Evolutionary conservation across 2,329 filamentous ascomycete genomes (phyloP).

Genomic region (Didymella pinodella): DNA sequence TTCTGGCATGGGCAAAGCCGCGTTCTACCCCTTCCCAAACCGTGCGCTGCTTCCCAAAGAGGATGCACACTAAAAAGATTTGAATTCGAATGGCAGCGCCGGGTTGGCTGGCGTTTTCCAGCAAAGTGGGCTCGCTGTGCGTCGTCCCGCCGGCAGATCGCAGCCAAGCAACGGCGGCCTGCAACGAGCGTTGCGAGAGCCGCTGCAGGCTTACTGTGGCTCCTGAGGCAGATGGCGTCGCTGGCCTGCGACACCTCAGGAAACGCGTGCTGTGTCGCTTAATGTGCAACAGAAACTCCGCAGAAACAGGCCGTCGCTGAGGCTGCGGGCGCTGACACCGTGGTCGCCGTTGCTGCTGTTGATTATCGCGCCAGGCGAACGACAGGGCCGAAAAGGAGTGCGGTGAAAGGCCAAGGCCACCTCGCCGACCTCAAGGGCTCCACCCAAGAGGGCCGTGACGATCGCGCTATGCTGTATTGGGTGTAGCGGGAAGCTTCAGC

Average conservation of each 20-base stretch:
- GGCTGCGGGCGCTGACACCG: slow-evolving; percentile 23
- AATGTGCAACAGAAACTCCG: slow-evolving; percentile 19
- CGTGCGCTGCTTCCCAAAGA: slow-evolving; percentile 24
- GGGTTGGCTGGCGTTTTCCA: slow-evolving; percentile 27
- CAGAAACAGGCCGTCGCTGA: slow-evolving; percentile 12
- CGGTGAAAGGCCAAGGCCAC: slow-evolving; percentile 38
- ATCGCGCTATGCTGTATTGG: slow-evolving; percentile 37
- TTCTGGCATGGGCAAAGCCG: slow-evolving; percentile 22
- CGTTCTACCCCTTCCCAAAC: slow-evolving; percentile 30
- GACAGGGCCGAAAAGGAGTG: slow-evolving; percentile 41
- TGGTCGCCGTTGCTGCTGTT: slow-evolving; percentile 12
- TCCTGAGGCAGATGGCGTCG: slow-evolving; percentile 7
- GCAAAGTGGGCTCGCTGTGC: slow-evolving; percentile 28
- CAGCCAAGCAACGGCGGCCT: slow-evolving; percentile 31
- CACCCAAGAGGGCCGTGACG: slow-evolving; percentile 38
- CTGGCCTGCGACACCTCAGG: slow-evolving; percentile 12
- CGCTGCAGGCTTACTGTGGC: slow-evolving; percentile 19
- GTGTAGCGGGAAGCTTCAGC: slow-evolving; percentile 45
- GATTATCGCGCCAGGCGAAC: slow-evolving; percentile 28
- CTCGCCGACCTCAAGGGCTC: slow-evolving; percentile 49
- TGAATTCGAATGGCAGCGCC: slow-evolving; percentile 28
- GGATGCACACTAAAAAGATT: slow-evolving; percentile 27
- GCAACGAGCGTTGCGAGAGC: slow-evolving; percentile 21
- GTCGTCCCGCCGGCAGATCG: slow-evolving; percentile 33
- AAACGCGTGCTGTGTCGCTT: slow-evolving; percentile 19